Conservation (phyloP, 352 stramenopile species). For the Nothophytophthora sp. region DNA sequence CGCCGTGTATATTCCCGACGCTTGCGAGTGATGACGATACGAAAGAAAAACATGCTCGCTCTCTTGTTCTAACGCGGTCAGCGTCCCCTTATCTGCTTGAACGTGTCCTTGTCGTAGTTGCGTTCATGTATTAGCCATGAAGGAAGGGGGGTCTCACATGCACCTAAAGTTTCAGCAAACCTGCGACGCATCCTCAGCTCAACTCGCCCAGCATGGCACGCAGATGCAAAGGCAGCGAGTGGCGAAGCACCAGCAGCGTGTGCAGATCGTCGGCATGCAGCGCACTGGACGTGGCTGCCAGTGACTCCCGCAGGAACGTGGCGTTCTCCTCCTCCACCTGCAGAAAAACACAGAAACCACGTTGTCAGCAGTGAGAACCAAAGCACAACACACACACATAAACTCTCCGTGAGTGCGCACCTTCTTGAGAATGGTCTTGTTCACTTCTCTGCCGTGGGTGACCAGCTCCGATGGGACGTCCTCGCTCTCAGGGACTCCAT, state of each 20-base stretch:
- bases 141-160: no score
- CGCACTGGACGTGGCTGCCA: constrained; percentile 47
- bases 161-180: no score
- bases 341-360: constrained; percentile 2
- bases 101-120: no score
- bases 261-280: constrained; percentile 73
- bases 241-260: constrained; percentile 51
- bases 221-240: constrained; percentile 46
- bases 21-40: constrained; percentile 18
- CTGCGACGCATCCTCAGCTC: constrained; percentile 14
- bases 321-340: constrained; percentile 75
- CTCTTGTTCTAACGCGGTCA: neutral
- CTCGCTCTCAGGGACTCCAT: constrained; percentile 15
- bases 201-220: constrained; percentile 37
- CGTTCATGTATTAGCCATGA: no score
- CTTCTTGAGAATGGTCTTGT: constrained; percentile 56
- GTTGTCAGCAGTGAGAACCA: neutral
- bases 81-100: no score
- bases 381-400: neutral
- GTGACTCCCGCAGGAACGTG: constrained; percentile 51
- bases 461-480: constrained; percentile 15
- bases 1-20: constrained; percentile 11
- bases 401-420: constrained; percentile 18
- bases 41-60: constrained; percentile 8
- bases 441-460: constrained; percentile 31